Base-by-base conservation (phyloP, 2,329 filamentous ascomycete genomes). In the Hymenoscyphus scutula region DNA sequence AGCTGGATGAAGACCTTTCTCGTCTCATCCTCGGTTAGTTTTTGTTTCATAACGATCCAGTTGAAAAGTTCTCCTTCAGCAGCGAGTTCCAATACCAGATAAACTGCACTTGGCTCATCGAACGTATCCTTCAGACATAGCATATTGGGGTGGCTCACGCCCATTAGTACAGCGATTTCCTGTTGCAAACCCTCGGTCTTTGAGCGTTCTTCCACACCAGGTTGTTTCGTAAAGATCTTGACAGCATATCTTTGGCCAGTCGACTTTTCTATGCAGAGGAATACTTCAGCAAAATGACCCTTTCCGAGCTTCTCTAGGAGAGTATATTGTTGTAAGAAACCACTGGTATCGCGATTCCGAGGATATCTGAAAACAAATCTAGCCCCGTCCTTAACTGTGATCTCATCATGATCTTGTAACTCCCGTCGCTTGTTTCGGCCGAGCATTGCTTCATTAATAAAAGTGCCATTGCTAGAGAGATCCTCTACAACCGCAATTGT, bases 61-160 rank as follows among this genome's bases (percentile, higher is more conserved):
- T 98, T 97, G 82, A 99, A 99, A 15, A 99, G 80, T 77, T 99
- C 96, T 71, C 95, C 95, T 76, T 97, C 92, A 0, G 92, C 82
- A 1, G 94, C 94, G 69, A 98, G 82, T 75, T 99, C 95, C 56
- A 98, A 79, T 11, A 99, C 89, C 51, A 99, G 80, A 74, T 97
- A 98, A 23, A 97, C 92, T 1, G 91, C 91, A 69, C 95, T 92
- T 56, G 84, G 84, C 75, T 99, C 95, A 72, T 96, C 91, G 74
- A 97, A 99, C 0, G 92, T 97, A 68, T 97, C 93, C 76, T 96
- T 97, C 61, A 99, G 80, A 74, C 93, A 97, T 15, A 99, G 81
- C 59, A 99, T 84, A 68, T 96, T 95, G 3, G 92, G 91, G 75
- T 99, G 95, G 74, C 90, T 96, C 65, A 99, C 92, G n/a, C 92